Evolutionary conservation across 2,329 filamentous ascomycete species (phyloP), one percentile per base, ranked within the genome.

Genomic region (Trichoderma sp.): DNA sequence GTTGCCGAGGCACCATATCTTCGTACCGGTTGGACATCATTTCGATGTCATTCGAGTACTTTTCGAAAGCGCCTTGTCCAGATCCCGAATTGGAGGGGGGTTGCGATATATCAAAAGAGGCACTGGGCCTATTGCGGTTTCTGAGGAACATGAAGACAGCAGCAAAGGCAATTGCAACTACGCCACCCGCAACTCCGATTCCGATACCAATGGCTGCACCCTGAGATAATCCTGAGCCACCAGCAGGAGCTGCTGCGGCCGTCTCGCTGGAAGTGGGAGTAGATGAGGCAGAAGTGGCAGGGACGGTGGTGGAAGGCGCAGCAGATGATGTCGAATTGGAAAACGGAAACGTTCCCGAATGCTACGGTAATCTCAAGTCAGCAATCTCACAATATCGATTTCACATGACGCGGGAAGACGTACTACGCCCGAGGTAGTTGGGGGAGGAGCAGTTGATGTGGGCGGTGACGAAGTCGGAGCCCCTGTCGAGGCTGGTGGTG

Each of bases 1-100:
- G 80, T 69, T 83, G 80, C 55, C 85, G 79, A 32, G 85, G 85
- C 26, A 85, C 73, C 85, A 87, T 85, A 71, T 88, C 86, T 75
- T 88, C 86, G 71, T 88, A 88, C 52, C 85, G 81, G 69, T 83
- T 81, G 4, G 84, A 82, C 70, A 83, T 82, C 74, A 83, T 79
- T 72, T 88, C 85, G 54, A 87, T 79, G 58, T 85, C 84, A 18
- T 77, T 75, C 58, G 78, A 76, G 13, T 78, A 78, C 55, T 79
- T 76, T 66, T 82, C 80, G 55, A 78, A 76, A 51, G 69, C 54
- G 14, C 66, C 60, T 24, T 79, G 75, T 32, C 80, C 79, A 24
- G 78, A 74, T 8, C 72, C 75, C 37, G 79, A 79, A 18, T 79
- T 82, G 4, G 83, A 80, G 74, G 87, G 80, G 2, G 86, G 85